phyloP scores from a whole-genome alignment of 805 yeast species.

The Candida fluviatilis region DNA sequence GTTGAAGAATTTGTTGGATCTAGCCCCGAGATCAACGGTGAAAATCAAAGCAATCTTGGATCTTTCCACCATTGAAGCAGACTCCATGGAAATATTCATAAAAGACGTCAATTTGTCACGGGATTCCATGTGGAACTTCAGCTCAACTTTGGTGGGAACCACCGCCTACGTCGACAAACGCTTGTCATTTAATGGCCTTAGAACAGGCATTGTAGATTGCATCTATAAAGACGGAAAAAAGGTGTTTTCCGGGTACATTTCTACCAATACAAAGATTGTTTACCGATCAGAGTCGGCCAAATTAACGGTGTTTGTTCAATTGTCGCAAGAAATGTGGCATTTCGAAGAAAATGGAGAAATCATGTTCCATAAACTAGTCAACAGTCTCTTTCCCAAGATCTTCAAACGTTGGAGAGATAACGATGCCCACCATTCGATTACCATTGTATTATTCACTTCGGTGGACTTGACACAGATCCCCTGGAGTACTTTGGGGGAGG shows the following conservation, averaged over 20 bases:
- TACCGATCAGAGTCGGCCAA: constrained; percentile 91
- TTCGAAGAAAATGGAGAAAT: constrained; percentile 96
- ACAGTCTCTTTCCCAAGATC: constrained; percentile 86
- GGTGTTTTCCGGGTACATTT: constrained; percentile 71
- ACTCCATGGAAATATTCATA: constrained; percentile 74
- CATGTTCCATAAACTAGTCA: constrained; percentile 86
- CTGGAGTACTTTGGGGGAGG: constrained; percentile 59
- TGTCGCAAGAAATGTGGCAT: constrained; percentile 96
- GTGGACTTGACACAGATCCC: constrained; percentile 55
- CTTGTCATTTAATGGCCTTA: constrained; percentile 53
- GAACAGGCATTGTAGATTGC: constrained; percentile 61
- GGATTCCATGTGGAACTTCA: constrained; percentile 89
- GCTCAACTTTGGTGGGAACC: constrained; percentile 53
- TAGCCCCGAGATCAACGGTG: constrained; percentile 67
- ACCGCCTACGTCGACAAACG: constrained; percentile 69
- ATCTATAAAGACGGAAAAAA: constrained; percentile 66
- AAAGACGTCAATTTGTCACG: constrained; percentile 79
- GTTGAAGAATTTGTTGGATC: constrained; percentile 54
- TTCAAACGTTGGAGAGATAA: constrained; percentile 83
- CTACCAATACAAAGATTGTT: constrained; percentile 69
- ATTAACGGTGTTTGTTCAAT: constrained; percentile 76
- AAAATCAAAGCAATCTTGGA: constrained; percentile 44
- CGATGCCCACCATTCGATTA: constrained; percentile 86
- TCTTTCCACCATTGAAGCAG: constrained; percentile 58
- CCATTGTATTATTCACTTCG: constrained; percentile 83